Base-by-base conservation (phyloP, 176 grass and related monocot genomes). In the Avena eriantha region DNA sequence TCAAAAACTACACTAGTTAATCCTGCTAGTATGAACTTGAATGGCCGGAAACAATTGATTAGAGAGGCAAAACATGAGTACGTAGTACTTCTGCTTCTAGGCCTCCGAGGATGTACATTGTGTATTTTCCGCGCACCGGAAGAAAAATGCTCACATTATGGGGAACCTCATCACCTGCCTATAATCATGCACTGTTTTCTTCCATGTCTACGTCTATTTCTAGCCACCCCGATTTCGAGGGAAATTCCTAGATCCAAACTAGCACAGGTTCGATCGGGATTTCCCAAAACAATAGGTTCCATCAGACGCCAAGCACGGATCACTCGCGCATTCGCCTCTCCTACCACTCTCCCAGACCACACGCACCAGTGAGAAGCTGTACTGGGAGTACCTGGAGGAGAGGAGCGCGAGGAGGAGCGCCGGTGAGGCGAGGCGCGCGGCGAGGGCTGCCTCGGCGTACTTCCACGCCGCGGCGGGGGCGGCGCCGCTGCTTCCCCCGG, bases 391-490 rank as follows among this genome's bases (percentile, higher is more conserved):
- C 93, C 96, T 92, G 33, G 81, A 68, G 60, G 96, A 98, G 81
- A 98, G 92, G 43, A 98, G 84, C 21, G 92, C 86, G 72, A 98
- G 85, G 90, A 98, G 86, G 56, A 94, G 88, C 81, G 90, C 86
- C 54, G 96, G 90, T 1, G 93, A 91, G 69, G 96, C 96, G 53
- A 95, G 84, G 79, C 89, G 83, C 61, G 82, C 86, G 11, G 84
- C 86, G 21, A 95, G 88, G 31, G 93, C 93, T 43, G 90, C 91
- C 88, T 98, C 96, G 69, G 93, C 90, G 87, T 95, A 98, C 86
- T 98, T 98, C 96, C 96, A 98, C 3, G 82, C 88, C 56, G 89
- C 76, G 16, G 89, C 18, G 10, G 71, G 13, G 21, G 26, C 15
- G 24, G 24, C 85, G 26, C 76, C 81, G 29, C 76, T 85, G 5